Conservation (phyloP, 2,329 filamentous ascomycete species). For the Mycocentrospora acerina region DNA sequence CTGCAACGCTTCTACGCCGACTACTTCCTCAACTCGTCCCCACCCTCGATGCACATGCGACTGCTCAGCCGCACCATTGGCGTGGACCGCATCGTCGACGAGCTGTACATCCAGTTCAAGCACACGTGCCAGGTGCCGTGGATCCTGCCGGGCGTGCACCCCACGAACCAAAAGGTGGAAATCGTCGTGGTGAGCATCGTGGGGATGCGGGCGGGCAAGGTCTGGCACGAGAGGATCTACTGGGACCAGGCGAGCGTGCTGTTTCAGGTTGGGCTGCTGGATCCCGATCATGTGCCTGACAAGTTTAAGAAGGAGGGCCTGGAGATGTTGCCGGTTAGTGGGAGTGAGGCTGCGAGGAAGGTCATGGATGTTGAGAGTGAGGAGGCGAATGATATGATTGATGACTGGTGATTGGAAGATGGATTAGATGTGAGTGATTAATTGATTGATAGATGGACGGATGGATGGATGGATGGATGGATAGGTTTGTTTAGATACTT, state of each 20-base stretch:
- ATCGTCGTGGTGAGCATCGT: constrained; percentile 60
- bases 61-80: constrained; percentile 61
- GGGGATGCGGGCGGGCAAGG: constrained; percentile 53
- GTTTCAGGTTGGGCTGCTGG: constrained; percentile 59
- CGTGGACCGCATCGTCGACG: constrained; percentile 61
- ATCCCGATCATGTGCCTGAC: constrained; percentile 56
- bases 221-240: constrained; percentile 61
- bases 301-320: constrained; percentile 48
- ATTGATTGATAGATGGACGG: too few relatives aligned
- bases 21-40: constrained; percentile 53
- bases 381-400: constrained; percentile 50
- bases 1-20: constrained; percentile 56
- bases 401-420: constrained; percentile 40
- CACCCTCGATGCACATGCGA: constrained; percentile 53
- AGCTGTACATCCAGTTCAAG: constrained; percentile 58
- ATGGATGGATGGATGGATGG: too few relatives aligned
- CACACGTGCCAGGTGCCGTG: constrained; percentile 59
- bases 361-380: constrained; percentile 48
- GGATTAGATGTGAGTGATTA: too few relatives aligned
- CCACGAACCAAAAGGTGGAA: constrained; percentile 60
- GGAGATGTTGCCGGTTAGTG: constrained; percentile 50
- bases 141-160: constrained; percentile 60
- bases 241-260: constrained; percentile 65
- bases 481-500: too few relatives aligned
- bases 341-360: constrained; percentile 50